phyloP scores from a whole-genome alignment of 179 eudicot genomes.

The Heliamphora pulchella region DNA sequence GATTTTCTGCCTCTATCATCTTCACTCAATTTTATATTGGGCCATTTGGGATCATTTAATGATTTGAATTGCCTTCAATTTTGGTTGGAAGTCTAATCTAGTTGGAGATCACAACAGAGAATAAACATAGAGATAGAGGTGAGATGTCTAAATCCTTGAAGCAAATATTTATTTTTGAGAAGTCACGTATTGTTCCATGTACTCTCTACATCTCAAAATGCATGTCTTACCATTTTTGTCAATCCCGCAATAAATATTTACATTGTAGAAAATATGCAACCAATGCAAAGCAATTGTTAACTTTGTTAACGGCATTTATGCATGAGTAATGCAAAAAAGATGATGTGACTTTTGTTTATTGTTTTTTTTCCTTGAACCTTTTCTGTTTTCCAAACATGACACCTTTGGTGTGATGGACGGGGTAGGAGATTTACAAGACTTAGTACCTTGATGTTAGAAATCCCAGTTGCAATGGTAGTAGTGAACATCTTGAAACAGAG shows the following conservation, averaged over 20 bases:
- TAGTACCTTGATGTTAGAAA: too few species aligned
- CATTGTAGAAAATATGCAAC: not conserved
- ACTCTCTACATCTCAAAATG: not conserved
- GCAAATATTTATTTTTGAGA: not conserved
- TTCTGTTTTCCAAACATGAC: too few species aligned
- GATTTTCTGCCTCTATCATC: not conserved
- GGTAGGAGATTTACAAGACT: too few species aligned
- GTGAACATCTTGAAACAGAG: too few species aligned
- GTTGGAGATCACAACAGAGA: not conserved
- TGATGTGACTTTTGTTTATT: too few species aligned
- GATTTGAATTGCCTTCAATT: too few species aligned
- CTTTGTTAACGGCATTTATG: not conserved
- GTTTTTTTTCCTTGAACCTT: too few species aligned
- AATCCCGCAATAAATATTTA: not conserved
- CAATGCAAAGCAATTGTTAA: not conserved
- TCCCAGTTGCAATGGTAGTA: too few species aligned
- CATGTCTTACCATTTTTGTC: not conserved
- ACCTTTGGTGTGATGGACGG: too few species aligned
- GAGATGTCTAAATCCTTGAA: not conserved
- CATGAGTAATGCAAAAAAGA: not conserved
- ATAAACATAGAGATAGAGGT: too few species aligned
- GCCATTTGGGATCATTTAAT: not conserved
- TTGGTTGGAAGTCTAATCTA: not conserved
- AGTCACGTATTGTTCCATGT: not conserved
- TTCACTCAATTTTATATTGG: too few species aligned